Percentiles rank a stretch among this genome's conserved stretches.
phyloP scores from a whole-genome alignment of 2,329 filamentous ascomycete genomes.

The Xylaria sp. region DNA sequence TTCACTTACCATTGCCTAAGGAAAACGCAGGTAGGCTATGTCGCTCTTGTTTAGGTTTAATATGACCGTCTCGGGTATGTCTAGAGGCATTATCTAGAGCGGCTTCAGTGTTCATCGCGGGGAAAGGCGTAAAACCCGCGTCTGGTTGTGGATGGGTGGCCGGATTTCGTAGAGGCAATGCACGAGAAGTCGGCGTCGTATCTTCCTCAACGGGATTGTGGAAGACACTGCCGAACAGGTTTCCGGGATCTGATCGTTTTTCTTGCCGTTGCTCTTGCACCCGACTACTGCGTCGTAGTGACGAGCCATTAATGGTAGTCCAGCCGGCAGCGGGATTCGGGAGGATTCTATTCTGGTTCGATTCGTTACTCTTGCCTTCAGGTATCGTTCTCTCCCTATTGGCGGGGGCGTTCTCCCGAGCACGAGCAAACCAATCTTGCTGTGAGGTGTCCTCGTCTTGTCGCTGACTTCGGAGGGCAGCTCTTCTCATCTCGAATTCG shows the following conservation, averaged over 20 bases:
- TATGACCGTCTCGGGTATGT: slow-evolving; percentile 39
- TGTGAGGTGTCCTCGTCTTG: slow-evolving; percentile 44
- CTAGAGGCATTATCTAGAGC: slow-evolving; percentile 20
- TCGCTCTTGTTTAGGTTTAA: slow-evolving; percentile 48
- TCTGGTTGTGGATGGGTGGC: slow-evolving; percentile 33
- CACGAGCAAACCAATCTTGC: slow-evolving; percentile 40
- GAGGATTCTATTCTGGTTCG: slow-evolving; percentile 36
- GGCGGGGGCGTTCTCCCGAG: slow-evolving; percentile 34
- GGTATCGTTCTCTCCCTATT: slow-evolving; percentile 39
- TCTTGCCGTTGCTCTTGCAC: slow-evolving; percentile 48
- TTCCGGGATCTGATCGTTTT: slow-evolving; percentile 48
- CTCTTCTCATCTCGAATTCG: slow-evolving; percentile 41
- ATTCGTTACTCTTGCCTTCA: slow-evolving; percentile 34
- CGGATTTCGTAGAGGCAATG: slow-evolving; percentile 42
- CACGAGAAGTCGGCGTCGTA: slow-evolving; percentile 40
- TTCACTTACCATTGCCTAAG: slow-evolving; percentile 38
- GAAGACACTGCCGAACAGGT: slow-evolving; percentile 50
- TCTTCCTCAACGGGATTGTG: slow-evolving; percentile 50
- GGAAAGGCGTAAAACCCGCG: slow-evolving; percentile 33
- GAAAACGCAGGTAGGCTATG: slow-evolving; percentile 48
- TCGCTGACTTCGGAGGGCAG: slow-evolving; percentile 37
- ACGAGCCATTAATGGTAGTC: slow-evolving; percentile 50
- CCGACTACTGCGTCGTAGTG: slow-evolving; percentile 43
- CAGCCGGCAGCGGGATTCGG: slow-evolving; percentile 43
- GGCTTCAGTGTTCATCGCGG: slow-evolving; percentile 31